A percentile compares a stretch with the other conserved stretches of the same genome.
phyloP scores from a whole-genome alignment of 2,329 filamentous ascomycete genomes.

The Talaromyces sp. region DNA sequence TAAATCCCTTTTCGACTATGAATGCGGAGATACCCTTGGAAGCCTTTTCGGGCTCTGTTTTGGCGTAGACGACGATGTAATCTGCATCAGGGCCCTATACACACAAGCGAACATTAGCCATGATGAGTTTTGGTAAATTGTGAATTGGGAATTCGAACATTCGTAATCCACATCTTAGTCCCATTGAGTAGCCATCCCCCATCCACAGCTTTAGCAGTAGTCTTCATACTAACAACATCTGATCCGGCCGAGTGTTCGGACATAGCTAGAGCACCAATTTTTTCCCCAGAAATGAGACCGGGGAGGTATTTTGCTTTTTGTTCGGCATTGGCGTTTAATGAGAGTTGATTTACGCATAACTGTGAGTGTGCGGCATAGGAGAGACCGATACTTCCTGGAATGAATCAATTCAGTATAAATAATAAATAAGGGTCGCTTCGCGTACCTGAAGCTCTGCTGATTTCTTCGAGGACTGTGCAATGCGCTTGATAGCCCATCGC shows the following conservation, averaged over 20 bases:
- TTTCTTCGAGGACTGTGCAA: slow-evolving; percentile 91
- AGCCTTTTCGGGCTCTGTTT: slow-evolving; percentile 74
- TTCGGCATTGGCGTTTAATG: slow-evolving; percentile 74
- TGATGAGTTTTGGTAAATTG: no score
- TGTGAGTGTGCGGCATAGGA: slow-evolving; percentile 96
- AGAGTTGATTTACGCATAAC: slow-evolving; percentile 92
- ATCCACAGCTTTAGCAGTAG: slow-evolving; percentile 72
- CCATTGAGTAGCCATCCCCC: slow-evolving; percentile 84
- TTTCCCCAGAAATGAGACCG: slow-evolving; percentile 72
- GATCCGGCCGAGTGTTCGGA: slow-evolving; percentile 85
- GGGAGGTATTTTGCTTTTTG: slow-evolving; percentile 83
- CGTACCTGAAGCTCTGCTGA: slow-evolving; percentile 74
- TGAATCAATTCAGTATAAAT: background rate
- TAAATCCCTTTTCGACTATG: slow-evolving; percentile 66
- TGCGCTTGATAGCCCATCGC: slow-evolving; percentile 96
- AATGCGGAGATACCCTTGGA: slow-evolving; percentile 95
- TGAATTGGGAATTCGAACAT: no score
- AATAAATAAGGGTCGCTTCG: slow-evolving; percentile 19
- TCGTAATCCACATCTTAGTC: slow-evolving; percentile 98
- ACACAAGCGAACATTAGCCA: background rate
- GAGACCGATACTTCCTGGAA: slow-evolving; percentile 56
- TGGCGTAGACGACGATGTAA: slow-evolving; percentile 91
- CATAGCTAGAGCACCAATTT: slow-evolving; percentile 89
- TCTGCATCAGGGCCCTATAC: slow-evolving; percentile 76
- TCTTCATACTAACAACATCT: slow-evolving; percentile 96